A percentile compares a stretch with the other conserved stretches of the same genome.
Conservation (phyloP, 129 eudicot species). For the sunflower (Helianthus annuus) region HanXRQr2.0-SUNRISE NC_035446.2:121650859-121651358, state of each 20-base stretch:
- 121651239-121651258: conserved; percentile 42
- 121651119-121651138: conserved; percentile 58
- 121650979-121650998: conserved; percentile 45
- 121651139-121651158: conserved; percentile 52
- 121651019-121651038: conserved; percentile 52
- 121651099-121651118: conserved; percentile 24
- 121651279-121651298: conserved; percentile 1
- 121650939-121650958: conserved; percentile 39
- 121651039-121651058: conserved; percentile 29
- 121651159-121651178: conserved; percentile 41
- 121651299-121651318: conserved; percentile 35
- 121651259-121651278: conserved; percentile 34
- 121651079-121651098: conserved; percentile 9
- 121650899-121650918: conserved; percentile 37
- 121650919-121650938: conserved; percentile 33
- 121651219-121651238: conserved; percentile 34
- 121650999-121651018: conserved; percentile 47
- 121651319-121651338: conserved; percentile 51
- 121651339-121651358: conserved; percentile 40
- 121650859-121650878: conserved; percentile 19
- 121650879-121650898: conserved; percentile 41
- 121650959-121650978: conserved; percentile 51
- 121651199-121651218: conserved; percentile 52
- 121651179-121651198: conserved; percentile 37
- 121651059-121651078: conserved; percentile 36